Conservation (phyloP, 768 basidiomycete species). For the Tremella yokohamensis region DNA sequence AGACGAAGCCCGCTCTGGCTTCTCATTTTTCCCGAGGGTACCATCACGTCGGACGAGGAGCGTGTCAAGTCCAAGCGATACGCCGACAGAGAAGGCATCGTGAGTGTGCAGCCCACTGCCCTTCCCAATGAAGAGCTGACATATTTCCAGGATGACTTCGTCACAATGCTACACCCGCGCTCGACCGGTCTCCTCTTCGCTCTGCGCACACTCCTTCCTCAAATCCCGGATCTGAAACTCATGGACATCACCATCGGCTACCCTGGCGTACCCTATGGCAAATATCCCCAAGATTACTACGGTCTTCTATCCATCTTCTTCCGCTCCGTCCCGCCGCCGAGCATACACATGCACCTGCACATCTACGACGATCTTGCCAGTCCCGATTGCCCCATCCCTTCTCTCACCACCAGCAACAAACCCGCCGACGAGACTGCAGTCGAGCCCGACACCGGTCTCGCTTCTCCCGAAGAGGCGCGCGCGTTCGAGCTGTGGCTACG, state of each 20-base stretch:
- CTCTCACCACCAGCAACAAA: slow-evolving; percentile 50
- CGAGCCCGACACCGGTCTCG: slow-evolving; percentile 41
- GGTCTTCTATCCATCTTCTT: slow-evolving; percentile 85
- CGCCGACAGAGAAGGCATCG: slow-evolving; percentile 82
- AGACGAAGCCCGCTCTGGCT: slow-evolving; percentile 62
- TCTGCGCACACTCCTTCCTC: slow-evolving; percentile 72
- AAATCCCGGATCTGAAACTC: slow-evolving; percentile 70
- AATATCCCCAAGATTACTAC: slow-evolving; percentile 80
- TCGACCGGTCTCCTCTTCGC: slow-evolving; percentile 87
- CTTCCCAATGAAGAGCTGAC: neutral
- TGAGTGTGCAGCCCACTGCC: slow-evolving; percentile 54
- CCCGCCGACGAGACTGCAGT: slow-evolving; percentile 35
- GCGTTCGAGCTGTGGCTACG: slow-evolving; percentile 80
- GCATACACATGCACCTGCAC: slow-evolving; percentile 80
- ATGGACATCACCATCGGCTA: slow-evolving; percentile 92
- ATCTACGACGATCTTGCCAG: slow-evolving; percentile 61
- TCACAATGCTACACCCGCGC: slow-evolving; percentile 78
- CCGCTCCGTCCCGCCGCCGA: slow-evolving; percentile 73
- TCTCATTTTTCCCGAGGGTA: slow-evolving; percentile 92
- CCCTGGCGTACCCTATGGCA: slow-evolving; percentile 75
- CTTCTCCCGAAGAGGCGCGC: slow-evolving; percentile 59
- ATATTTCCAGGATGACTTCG: slow-evolving; percentile 69
- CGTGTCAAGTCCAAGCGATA: slow-evolving; percentile 79
- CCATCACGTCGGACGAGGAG: slow-evolving; percentile 82
- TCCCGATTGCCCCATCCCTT: slow-evolving; percentile 49